Conservation (phyloP, 169 alveolate genomes). For the Eimeria maxima region DNA sequence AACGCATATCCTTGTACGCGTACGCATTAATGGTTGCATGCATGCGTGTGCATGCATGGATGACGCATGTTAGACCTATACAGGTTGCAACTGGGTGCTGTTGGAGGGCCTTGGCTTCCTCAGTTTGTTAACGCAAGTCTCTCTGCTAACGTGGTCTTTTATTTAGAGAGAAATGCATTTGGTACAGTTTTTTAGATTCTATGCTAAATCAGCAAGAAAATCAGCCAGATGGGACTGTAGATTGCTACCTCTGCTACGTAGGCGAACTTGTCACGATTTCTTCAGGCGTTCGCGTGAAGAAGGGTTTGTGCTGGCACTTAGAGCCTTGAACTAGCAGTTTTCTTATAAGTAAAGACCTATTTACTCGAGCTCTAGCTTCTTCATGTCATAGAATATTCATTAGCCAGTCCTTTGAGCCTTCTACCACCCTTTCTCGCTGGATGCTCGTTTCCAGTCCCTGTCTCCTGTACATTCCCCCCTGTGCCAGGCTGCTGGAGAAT, state of each 20-base stretch:
- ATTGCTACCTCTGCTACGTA: not conserved
- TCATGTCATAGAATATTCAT: not conserved
- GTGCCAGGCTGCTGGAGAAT: constrained; percentile 37
- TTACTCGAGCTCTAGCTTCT: not conserved
- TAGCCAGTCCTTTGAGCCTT: constrained; percentile 64
- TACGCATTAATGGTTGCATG: not conserved
- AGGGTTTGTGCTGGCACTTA: not conserved
- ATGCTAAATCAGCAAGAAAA: no score
- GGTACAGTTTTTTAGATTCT: not conserved
- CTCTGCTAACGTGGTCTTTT: not conserved
- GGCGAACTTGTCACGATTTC: not conserved
- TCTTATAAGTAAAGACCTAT: not conserved
- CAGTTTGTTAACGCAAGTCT: not conserved
- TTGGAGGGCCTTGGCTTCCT: not conserved
- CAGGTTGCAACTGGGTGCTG: not conserved
- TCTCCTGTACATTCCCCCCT: constrained; percentile 54
- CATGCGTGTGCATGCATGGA: not conserved
- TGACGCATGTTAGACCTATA: not conserved
- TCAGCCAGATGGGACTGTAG: not conserved
- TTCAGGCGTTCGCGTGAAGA: not conserved
- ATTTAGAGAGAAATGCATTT: not conserved
- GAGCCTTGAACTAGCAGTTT: not conserved
- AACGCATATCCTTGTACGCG: not conserved
- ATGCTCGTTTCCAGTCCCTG: constrained; percentile 57
- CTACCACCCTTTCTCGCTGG: constrained; percentile 26